Evolutionary conservation across 495 filamentous ascomycete species (phyloP).

Genomic region (Lepidopterella palustris): DNA sequence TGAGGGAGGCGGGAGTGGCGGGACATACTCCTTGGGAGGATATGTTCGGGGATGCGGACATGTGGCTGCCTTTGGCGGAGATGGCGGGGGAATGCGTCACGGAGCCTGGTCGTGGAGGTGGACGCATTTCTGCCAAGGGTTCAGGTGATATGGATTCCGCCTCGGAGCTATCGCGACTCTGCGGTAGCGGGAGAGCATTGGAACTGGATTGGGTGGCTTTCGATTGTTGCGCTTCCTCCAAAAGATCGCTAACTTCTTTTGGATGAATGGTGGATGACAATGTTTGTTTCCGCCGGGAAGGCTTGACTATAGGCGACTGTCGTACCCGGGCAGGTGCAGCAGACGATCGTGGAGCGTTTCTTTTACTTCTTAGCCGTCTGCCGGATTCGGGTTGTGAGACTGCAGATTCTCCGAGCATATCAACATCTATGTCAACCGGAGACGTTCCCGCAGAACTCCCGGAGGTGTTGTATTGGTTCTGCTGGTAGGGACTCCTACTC

Average conservation of each 20-base stretch:
- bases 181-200: slow-evolving; percentile 18
- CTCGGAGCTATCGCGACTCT: slow-evolving; percentile 54
- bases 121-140: slow-evolving; percentile 65
- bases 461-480: slow-evolving; percentile 25
- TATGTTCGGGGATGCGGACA: not conserved
- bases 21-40: slow-evolving; percentile 17
- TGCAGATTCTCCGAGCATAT: slow-evolving; percentile 28
- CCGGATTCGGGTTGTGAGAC: slow-evolving; percentile 18
- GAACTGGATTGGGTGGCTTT: slow-evolving; percentile 14
- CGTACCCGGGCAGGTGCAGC: slow-evolving; percentile 37
- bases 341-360: slow-evolving; percentile 33
- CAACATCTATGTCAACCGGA: slow-evolving; percentile 31
- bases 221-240: slow-evolving; percentile 31
- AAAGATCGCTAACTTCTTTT: slow-evolving; percentile 33
- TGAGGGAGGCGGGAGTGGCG: slow-evolving; percentile 37
- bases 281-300: slow-evolving; percentile 55
- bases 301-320: slow-evolving; percentile 82
- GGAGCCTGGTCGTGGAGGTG: slow-evolving; percentile 51
- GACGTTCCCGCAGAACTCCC: slow-evolving; percentile 33
- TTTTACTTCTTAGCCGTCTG: slow-evolving; percentile 25
- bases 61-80: slow-evolving; percentile 10
- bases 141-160: slow-evolving; percentile 68
- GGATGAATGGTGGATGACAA: slow-evolving; percentile 29
- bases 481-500: slow-evolving; percentile 9
- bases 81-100: slow-evolving; percentile 51